Evolutionary conservation across 192 early-diverging fungal species (phyloP).

Genomic region (Rhizophagus clarus): DNA sequence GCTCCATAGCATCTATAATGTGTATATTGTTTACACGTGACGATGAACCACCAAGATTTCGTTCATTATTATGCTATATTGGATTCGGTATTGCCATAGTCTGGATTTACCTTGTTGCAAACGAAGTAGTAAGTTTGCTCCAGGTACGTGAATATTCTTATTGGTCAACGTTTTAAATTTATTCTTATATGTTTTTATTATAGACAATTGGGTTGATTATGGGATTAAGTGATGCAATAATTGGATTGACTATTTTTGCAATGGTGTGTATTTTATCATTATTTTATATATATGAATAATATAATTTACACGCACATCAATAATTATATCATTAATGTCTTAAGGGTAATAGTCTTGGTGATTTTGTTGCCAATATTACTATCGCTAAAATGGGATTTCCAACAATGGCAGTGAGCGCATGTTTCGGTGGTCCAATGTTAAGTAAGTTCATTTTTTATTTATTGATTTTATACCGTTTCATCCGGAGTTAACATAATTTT

Average conservation of each 20-base stretch:
- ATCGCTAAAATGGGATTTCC: slow-evolving; percentile 91
- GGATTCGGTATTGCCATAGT: slow-evolving; percentile 79
- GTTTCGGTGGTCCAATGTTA: slow-evolving; percentile 91
- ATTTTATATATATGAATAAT: not conserved
- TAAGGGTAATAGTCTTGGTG: slow-evolving; percentile 80
- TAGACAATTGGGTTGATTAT: slow-evolving; percentile 77
- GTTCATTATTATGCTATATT: slow-evolving; percentile 57
- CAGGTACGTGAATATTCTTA: slow-evolving; percentile 39
- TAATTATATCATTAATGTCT: not conserved
- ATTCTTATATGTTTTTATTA: not conserved
- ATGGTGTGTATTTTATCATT: slow-evolving; percentile 52
- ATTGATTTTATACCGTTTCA: slow-evolving; percentile 12
- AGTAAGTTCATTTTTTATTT: slow-evolving; percentile 49
- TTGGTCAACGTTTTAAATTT: not conserved
- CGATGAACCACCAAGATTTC: slow-evolving; percentile 44
- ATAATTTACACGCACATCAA: not conserved
- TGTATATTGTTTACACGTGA: slow-evolving; percentile 42
- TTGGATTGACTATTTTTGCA: slow-evolving; percentile 85
- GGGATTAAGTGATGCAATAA: slow-evolving; percentile 77
- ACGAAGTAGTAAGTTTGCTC: slow-evolving; percentile 87
- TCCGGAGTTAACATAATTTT: not conserved
- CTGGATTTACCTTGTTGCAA: slow-evolving; percentile 89
- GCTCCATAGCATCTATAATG: slow-evolving; percentile 30
- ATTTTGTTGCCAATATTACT: slow-evolving; percentile 90
- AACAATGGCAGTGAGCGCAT: slow-evolving; percentile 93